Conservation (phyloP, 1,284 basidiomycete genomes). For the Mycosarcoma mackinlayi region DNA sequence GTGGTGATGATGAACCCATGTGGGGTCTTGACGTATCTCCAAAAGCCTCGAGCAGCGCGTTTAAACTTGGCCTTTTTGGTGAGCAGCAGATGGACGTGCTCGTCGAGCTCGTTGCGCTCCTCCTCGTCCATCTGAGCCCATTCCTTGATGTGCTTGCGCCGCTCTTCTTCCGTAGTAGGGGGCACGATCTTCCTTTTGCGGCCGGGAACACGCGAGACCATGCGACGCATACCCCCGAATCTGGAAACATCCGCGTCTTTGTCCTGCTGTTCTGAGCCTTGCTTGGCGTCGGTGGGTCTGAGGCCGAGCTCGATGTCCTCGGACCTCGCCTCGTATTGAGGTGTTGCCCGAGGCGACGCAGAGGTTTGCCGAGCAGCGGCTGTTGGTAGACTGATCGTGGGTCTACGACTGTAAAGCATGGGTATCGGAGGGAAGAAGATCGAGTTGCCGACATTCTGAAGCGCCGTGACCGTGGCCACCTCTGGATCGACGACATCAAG, state of each 20-base stretch:
- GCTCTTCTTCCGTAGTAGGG: constrained; percentile 48
- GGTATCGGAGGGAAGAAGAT: constrained; percentile 78
- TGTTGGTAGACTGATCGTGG: constrained; percentile 73
- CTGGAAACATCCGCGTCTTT: constrained; percentile 1
- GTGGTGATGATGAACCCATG: constrained; percentile 64
- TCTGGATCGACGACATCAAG: constrained; percentile 82
- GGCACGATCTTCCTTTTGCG: constrained; percentile 29
- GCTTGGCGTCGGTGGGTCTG: constrained; percentile 2
- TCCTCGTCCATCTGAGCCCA: constrained; percentile 65
- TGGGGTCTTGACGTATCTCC: constrained; percentile 60
- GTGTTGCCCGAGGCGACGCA: constrained; percentile 7
- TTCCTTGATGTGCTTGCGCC: constrained; percentile 53
- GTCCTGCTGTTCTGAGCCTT: not conserved
- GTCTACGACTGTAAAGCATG: constrained; percentile 77
- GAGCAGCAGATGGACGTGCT: constrained; percentile 82
- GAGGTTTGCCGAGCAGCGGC: constrained; percentile 10
- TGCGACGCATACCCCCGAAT: constrained; percentile 25
- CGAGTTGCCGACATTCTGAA: constrained; percentile 82
- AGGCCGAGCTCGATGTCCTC: constrained; percentile 42
- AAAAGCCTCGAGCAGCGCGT: constrained; percentile 56
- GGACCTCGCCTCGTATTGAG: constrained; percentile 8
- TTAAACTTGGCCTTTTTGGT: constrained; percentile 74
- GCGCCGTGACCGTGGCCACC: constrained; percentile 76
- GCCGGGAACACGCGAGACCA: constrained; percentile 18
- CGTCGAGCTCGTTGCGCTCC: constrained; percentile 72